phyloP scores from a whole-genome alignment of 495 filamentous ascomycete species.

The Annulohypoxylon maeteangense region DNA sequence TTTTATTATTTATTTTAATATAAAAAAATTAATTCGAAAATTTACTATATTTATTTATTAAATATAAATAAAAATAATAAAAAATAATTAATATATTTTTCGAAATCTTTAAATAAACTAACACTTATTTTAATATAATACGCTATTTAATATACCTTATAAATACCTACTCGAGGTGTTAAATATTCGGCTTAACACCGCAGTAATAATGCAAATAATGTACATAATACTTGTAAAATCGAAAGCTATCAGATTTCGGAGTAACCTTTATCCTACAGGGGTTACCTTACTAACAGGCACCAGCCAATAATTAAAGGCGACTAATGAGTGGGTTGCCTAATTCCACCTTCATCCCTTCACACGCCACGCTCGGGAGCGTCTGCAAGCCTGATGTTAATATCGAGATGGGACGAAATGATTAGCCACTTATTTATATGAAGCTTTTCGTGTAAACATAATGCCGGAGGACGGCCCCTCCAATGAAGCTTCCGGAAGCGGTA shows the following conservation, averaged over 20 bases:
- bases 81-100: too few species aligned
- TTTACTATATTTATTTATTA: too few species aligned
- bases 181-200: too few species aligned
- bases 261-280: not conserved
- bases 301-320: not conserved
- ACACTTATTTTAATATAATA: too few species aligned
- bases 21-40: too few species aligned
- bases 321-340: not conserved
- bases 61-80: too few species aligned
- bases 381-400: constrained; percentile 5
- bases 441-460: constrained; percentile 34
- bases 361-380: not conserved
- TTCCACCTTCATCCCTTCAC: not conserved
- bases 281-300: not conserved
- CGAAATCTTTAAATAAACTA: too few species aligned
- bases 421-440: constrained; percentile 1
- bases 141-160: too few species aligned
- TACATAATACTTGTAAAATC: not conserved
- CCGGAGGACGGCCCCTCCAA: constrained; percentile 29
- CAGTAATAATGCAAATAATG: too few species aligned
- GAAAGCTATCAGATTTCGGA: not conserved
- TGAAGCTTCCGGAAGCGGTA: constrained; percentile 14
- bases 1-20: too few species aligned
- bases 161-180: too few species aligned
- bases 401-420: not conserved